Conservation (phyloP, 331 rosid genomes). For the Pyracantha coccinea region DNA sequence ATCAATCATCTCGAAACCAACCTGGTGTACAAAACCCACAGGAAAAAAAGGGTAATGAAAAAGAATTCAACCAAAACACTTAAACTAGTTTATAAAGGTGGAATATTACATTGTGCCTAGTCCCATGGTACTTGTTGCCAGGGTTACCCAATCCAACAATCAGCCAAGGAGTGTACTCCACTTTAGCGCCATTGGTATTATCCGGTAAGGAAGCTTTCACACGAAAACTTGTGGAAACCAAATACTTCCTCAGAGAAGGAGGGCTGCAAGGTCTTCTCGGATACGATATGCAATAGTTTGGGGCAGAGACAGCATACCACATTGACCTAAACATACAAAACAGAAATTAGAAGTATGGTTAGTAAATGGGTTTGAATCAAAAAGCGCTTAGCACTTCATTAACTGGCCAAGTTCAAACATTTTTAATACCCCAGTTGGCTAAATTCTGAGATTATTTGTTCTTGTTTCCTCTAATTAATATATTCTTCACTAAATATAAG, state of each 20-base stretch:
- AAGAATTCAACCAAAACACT: neutral
- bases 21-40: slow-evolving; percentile 35
- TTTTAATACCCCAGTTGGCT: neutral
- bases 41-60: neutral
- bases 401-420: neutral
- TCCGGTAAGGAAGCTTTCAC: slow-evolving; percentile 45
- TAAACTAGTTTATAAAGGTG: neutral
- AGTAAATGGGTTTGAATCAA: neutral
- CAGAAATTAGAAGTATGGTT: neutral
- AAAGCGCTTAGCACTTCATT: neutral
- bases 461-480: neutral
- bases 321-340: slow-evolving; percentile 38
- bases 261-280: slow-evolving; percentile 26
- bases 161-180: slow-evolving; percentile 96
- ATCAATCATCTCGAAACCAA: slow-evolving; percentile 90
- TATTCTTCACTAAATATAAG: neutral
- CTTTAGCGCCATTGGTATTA: slow-evolving; percentile 31
- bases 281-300: slow-evolving; percentile 32
- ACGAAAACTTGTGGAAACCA: slow-evolving; percentile 24
- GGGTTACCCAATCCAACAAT: slow-evolving; percentile 93
- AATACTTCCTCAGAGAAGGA: slow-evolving; percentile 13
- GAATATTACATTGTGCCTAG: slow-evolving; percentile 79
- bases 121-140: slow-evolving; percentile 80
- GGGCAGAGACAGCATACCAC: slow-evolving; percentile 44
- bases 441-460: neutral